Percentiles rank a stretch among this genome's conserved stretches.
Evolutionary conservation across 495 filamentous ascomycete genomes (phyloP).

Genomic region (Trichoderma virens): DNA sequence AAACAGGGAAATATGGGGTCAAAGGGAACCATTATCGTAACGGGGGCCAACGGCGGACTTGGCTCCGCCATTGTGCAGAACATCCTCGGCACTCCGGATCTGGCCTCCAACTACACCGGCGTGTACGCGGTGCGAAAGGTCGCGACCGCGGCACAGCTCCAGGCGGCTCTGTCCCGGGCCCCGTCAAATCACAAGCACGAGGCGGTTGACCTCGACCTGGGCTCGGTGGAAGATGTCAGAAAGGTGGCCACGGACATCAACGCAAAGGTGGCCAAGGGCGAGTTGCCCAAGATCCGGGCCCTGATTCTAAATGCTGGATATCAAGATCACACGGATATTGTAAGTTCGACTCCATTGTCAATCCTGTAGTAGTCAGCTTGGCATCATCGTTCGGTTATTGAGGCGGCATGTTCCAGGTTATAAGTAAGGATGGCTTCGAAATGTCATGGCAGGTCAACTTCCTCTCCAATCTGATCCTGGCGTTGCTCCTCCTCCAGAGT

Average conservation of each 20-base stretch:
- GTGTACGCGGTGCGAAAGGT: conserved; percentile 34
- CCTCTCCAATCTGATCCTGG: conserved; percentile 36
- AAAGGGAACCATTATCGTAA: conserved; percentile 44
- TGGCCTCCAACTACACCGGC: conserved; percentile 29
- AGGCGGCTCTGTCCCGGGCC: conserved; percentile 22
- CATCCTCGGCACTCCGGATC: conserved; percentile 30
- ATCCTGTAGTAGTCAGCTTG: no score
- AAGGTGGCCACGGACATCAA: conserved; percentile 31
- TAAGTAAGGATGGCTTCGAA: conserved; percentile 32
- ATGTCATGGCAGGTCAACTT: conserved; percentile 40
- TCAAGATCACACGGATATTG: conserved; percentile 20
- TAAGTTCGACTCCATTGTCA: background rate
- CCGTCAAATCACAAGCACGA: conserved; percentile 22
- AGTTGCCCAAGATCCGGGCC: conserved; percentile 34
- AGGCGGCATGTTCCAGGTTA: conserved; percentile 15
- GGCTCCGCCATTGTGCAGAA: conserved; percentile 41
- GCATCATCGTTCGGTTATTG: no score
- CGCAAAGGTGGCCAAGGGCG: conserved; percentile 24
- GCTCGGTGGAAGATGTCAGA: conserved; percentile 32
- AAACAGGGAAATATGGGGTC: background rate
- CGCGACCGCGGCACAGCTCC: conserved; percentile 25
- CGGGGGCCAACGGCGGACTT: conserved; percentile 43
- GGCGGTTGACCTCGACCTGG: conserved; percentile 35
- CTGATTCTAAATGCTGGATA: conserved; percentile 39
- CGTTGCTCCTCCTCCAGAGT: conserved; percentile 34